phyloP scores from a whole-genome alignment of 129 eudicot genomes.

The Calendula officinalis region DNA sequence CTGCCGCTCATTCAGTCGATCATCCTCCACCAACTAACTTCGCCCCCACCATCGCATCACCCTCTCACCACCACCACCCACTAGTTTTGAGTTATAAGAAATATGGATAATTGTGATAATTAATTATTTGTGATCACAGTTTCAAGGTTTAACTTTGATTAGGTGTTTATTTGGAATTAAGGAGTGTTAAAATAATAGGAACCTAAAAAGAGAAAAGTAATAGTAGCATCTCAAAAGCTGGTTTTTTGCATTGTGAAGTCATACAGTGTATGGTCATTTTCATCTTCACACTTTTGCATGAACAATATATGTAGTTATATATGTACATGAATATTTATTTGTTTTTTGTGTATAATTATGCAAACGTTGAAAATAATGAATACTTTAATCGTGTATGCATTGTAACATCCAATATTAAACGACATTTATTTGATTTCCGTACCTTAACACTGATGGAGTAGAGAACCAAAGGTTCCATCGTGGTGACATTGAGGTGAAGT shows the following conservation, averaged over 20 bases:
- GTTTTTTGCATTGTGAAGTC: slow-evolving; percentile 59
- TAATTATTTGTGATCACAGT: no score
- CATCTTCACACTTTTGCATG: slow-evolving; percentile 41
- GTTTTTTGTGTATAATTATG: slow-evolving; percentile 12
- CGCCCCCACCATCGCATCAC: no score
- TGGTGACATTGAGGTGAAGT: slow-evolving; percentile 91
- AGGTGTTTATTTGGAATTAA: no score
- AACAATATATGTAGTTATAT: neutral
- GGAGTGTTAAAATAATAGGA: no score
- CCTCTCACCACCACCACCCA: no score
- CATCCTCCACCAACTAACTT: no score
- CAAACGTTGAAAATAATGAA: slow-evolving; percentile 1
- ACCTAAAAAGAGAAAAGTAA: slow-evolving; percentile 33
- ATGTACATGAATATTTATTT: slow-evolving; percentile 8
- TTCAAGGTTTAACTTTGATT: no score
- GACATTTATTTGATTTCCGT: slow-evolving; percentile 1
- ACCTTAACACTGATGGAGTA: slow-evolving; percentile 97
- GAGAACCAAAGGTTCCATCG: slow-evolving; percentile 78
- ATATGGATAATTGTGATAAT: no score
- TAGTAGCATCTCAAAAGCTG: slow-evolving; percentile 48
- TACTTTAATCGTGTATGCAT: slow-evolving; percentile 1
- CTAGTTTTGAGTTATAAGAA: no score
- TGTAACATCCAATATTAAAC: neutral
- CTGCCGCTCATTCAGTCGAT: no score
- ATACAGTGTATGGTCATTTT: slow-evolving; percentile 54